Evolutionary conservation across 2,329 filamentous ascomycete genomes (phyloP), one percentile per base, ranked within the genome.

Genomic region (Scytalidium lignicola): DNA sequence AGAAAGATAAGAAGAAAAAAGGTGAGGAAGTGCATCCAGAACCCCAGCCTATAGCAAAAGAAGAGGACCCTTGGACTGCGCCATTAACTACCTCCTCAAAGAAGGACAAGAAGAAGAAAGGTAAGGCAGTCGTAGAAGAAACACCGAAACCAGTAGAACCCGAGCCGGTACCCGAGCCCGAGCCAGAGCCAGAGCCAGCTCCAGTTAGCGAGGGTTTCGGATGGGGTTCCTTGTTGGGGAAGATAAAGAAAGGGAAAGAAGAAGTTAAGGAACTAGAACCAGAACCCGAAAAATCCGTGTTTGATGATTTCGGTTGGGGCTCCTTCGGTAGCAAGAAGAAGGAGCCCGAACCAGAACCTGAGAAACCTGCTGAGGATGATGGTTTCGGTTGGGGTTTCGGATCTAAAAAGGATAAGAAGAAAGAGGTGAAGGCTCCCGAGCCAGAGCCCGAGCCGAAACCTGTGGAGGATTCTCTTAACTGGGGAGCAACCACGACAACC

Each of bases 1-100:
- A 80, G 60, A 79, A 65, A 47, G 51, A 56, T 52, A 74, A 70
- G 48, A 70, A 72, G 60, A 73, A 73, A 59, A 66, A 65, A 59
- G 63, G 67, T 39, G 59, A 62, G 23, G 58, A 62, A 44, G 41
- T 46, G n/a, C 51, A 52, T 9, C 62, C 65, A 62, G 67, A 71
- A 53, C 59, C 63, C 32, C 57, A 61, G 32, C 55, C 59, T 19
- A 62, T 62, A 51, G 15, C 65, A 57, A 56, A 65, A 65, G 50
- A 58, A 58, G 54, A 60, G 51, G 47, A 43, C 26, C 44, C 51
- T 23, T 55, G 32, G 32, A 17, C 7, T 37, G 15, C 32, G 6
- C 32, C 32, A 4, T n/a, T n/a, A 13, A 37, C 26, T 13, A 28
- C 8, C 54, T 10, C 53, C 44, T 54, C 52, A 8, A 63, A 60